Evolutionary conservation across 257 asterid species (phyloP), one percentile per base, ranked within the genome.

Genomic region (Scutellaria minor): DNA sequence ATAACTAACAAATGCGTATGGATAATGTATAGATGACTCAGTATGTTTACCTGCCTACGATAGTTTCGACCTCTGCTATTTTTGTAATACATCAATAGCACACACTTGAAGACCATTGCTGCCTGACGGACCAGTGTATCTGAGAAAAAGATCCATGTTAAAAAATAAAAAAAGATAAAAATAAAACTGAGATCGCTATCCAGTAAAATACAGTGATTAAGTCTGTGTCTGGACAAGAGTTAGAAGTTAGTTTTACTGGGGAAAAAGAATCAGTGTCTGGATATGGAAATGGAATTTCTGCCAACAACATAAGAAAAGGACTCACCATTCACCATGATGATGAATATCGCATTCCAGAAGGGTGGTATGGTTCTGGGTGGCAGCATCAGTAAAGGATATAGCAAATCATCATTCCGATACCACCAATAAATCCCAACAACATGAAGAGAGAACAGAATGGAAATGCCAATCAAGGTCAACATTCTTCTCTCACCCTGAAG

Each of bases 291-390:
- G 12, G 4, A 44, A 7, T 44, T 7, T 44, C 48, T 44, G 48
- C 48, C 48, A 44, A 10, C 8, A 44, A 44, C 27, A 31, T 18
- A 55, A 37, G 61, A 74, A 66, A 45, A 78, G 66, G 71, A 72
- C 90, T 31, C 77, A 92, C 98, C 98, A 75, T 92, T 92, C 75
- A 87, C 92, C 96, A 92, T 83, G 85, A 92, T 87, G 64, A 92
- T 83, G 75, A 92, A 92, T 71, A 90, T 82, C 1, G 97, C 96
- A 83, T 90, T 84, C 97, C 98, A 90, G 82, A 92, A 92, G 54
- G 92, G 96, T 41, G 98, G 97, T 64, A 92, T 85, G 64, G 87
- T 77, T 80, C 75, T 93, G 40, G 96, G 97, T 13, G 98, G 98
- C 59, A 93, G 86, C 96, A 93, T 87, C 80, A 86, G 64, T 68